A percentile compares a stretch with the other conserved stretches of the same genome.
phyloP scores from a whole-genome alignment of 2,329 filamentous ascomycete species.

The Tolypocladium sp. region DNA sequence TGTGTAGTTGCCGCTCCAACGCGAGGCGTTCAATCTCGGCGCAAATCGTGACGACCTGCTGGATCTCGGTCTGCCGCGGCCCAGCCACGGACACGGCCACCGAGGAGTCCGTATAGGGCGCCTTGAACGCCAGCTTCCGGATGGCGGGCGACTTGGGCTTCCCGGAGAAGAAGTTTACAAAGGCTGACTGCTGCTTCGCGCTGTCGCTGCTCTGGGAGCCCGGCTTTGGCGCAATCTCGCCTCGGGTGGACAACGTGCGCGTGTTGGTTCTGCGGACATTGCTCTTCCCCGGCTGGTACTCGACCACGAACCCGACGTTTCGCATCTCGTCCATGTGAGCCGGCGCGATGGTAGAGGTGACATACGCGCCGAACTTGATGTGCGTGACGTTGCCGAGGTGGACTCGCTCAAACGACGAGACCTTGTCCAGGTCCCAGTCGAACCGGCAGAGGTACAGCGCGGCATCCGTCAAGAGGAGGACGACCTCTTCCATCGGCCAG shows the following conservation, averaged over 20 bases:
- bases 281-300: conserved; percentile 62
- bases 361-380: conserved; percentile 76
- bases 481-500: conserved; percentile 76
- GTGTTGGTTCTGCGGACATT: conserved; percentile 79
- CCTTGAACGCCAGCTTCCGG: conserved; percentile 45
- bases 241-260: conserved; percentile 57
- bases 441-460: conserved; percentile 86
- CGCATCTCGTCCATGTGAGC: conserved; percentile 66
- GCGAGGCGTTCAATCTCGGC: conserved; percentile 67
- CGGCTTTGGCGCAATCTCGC: conserved; percentile 17
- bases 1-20: conserved; percentile 34
- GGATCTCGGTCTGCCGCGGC: conserved; percentile 40
- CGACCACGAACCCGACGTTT: conserved; percentile 78
- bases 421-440: conserved; percentile 92
- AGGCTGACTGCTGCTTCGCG: conserved; percentile 18
- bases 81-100: conserved; percentile 41
- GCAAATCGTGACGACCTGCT: conserved; percentile 56
- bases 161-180: conserved; percentile 33
- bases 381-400: conserved; percentile 63
- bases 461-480: conserved; percentile 75
- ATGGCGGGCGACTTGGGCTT: conserved; percentile 21
- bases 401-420: conserved; percentile 83
- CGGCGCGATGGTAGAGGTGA: conserved; percentile 76
- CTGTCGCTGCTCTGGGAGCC: conserved; percentile 11
- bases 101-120: conserved; percentile 43